Evolutionary conservation across 768 basidiomycete species (phyloP).

Genomic region (Lyophyllum semitale): DNA sequence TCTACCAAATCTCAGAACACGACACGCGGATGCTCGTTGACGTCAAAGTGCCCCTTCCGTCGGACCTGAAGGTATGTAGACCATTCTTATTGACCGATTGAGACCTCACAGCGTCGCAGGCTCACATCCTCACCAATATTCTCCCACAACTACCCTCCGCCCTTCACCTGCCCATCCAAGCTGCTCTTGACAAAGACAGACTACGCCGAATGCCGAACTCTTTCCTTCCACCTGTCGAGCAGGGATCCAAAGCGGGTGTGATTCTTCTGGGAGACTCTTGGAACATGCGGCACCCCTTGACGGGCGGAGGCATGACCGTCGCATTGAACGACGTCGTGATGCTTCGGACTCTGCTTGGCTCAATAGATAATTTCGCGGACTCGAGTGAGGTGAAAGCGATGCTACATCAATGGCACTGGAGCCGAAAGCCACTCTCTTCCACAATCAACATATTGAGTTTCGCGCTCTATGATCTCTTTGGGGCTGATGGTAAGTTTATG

Average conservation of each 20-base stretch:
- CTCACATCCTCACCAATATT: slow-evolving; percentile 70
- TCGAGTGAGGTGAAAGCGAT: slow-evolving; percentile 52
- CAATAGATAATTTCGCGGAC: slow-evolving; percentile 44
- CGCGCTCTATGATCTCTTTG: slow-evolving; percentile 92
- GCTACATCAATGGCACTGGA: slow-evolving; percentile 82
- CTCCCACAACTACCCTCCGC: slow-evolving; percentile 79
- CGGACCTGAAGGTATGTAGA: slow-evolving; percentile 71
- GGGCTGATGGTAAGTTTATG: slow-evolving; percentile 77
- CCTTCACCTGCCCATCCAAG: slow-evolving; percentile 64
- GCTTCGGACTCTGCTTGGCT: slow-evolving; percentile 60
- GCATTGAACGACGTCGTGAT: slow-evolving; percentile 85
- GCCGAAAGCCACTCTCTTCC: slow-evolving; percentile 76
- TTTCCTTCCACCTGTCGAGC: slow-evolving; percentile 81
- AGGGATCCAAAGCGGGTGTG: slow-evolving; percentile 69
- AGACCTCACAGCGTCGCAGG: slow-evolving; percentile 32
- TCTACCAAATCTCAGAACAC: slow-evolving; percentile 88
- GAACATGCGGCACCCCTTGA: slow-evolving; percentile 99
- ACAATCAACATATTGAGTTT: slow-evolving; percentile 93
- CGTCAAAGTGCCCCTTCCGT: slow-evolving; percentile 80
- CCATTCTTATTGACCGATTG: slow-evolving; percentile 2
- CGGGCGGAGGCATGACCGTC: slow-evolving; percentile 98
- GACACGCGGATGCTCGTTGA: slow-evolving; percentile 96
- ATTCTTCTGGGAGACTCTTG: slow-evolving; percentile 93
- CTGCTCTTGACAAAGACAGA: slow-evolving; percentile 76
- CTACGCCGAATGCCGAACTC: slow-evolving; percentile 95